phyloP scores from a whole-genome alignment of 2,329 filamentous ascomycete genomes.

The Fusarium annulatum region DNA sequence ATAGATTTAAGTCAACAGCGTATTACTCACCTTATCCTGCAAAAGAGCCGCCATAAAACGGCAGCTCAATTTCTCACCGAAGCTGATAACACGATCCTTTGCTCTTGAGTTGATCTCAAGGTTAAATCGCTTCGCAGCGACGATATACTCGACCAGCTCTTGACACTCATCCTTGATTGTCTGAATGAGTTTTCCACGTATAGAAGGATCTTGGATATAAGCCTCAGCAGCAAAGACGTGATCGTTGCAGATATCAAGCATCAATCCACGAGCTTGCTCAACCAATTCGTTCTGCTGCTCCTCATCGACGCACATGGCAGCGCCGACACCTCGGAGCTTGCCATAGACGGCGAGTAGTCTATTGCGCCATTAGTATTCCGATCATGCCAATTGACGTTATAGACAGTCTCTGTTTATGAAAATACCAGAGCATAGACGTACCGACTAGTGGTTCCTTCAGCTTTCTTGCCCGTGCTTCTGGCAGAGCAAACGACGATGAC shows the following conservation, averaged over 20 bases:
- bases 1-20: neutral
- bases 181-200: slow-evolving; percentile 68
- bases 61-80: slow-evolving; percentile 96
- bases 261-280: slow-evolving; percentile 76
- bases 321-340: slow-evolving; percentile 65
- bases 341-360: slow-evolving; percentile 70
- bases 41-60: slow-evolving; percentile 88
- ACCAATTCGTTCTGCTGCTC: slow-evolving; percentile 64
- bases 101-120: slow-evolving; percentile 81
- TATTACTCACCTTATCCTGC: slow-evolving; percentile 71
- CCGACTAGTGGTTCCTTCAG: slow-evolving; percentile 94
- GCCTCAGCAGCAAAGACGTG: slow-evolving; percentile 78
- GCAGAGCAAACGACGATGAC: slow-evolving; percentile 97
- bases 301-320: slow-evolving; percentile 63
- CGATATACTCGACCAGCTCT: slow-evolving; percentile 79
- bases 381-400: neutral
- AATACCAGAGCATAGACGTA: slow-evolving; percentile 58
- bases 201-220: slow-evolving; percentile 66
- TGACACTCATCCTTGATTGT: slow-evolving; percentile 84
- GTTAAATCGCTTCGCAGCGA: slow-evolving; percentile 72
- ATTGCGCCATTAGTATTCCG: neutral
- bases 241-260: slow-evolving; percentile 84
- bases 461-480: slow-evolving; percentile 92
- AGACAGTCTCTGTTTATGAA: neutral
- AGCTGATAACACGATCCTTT: slow-evolving; percentile 90